phyloP scores from a whole-genome alignment of 2,329 filamentous ascomycete species.

The Colletotrichum plurivorum region DNA sequence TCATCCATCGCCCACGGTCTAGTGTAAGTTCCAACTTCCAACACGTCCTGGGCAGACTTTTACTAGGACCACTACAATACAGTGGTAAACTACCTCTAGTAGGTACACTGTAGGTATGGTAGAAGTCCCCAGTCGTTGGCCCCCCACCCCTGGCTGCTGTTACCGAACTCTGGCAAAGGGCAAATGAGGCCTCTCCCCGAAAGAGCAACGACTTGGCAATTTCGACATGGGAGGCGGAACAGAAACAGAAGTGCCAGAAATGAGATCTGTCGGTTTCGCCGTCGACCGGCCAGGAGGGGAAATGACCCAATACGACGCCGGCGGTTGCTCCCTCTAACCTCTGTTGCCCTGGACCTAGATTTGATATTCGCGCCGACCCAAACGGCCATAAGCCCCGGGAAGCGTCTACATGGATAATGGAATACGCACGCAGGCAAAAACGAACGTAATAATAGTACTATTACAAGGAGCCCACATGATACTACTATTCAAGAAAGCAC shows the following conservation, averaged over 20 bases:
- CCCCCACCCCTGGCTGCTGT: constrained; percentile 11
- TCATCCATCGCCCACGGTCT: too few relatives aligned
- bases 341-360: constrained; percentile 5
- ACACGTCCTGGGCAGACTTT: too few relatives aligned
- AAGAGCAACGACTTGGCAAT: constrained; percentile 24
- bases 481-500: too few relatives aligned
- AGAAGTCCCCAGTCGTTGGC: not conserved
- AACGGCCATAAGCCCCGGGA: not conserved
- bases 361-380: not conserved
- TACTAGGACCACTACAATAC: too few relatives aligned
- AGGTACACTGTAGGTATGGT: too few relatives aligned
- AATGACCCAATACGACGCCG: constrained; percentile 35
- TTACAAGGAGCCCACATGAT: too few relatives aligned
- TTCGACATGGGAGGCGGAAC: constrained; percentile 16
- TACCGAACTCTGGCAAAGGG: constrained; percentile 20
- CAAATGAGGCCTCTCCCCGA: constrained; percentile 34
- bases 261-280: constrained; percentile 25
- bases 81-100: too few relatives aligned
- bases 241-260: constrained; percentile 22
- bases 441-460: too few relatives aligned
- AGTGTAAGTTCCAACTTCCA: too few relatives aligned
- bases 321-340: constrained; percentile 4
- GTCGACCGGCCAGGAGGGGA: constrained; percentile 19
- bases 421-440: not conserved
- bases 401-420: not conserved